phyloP scores from a whole-genome alignment of 2,329 filamentous ascomycete species.

The Ophiognomonia clavigignenti-juglandacearum region DNA sequence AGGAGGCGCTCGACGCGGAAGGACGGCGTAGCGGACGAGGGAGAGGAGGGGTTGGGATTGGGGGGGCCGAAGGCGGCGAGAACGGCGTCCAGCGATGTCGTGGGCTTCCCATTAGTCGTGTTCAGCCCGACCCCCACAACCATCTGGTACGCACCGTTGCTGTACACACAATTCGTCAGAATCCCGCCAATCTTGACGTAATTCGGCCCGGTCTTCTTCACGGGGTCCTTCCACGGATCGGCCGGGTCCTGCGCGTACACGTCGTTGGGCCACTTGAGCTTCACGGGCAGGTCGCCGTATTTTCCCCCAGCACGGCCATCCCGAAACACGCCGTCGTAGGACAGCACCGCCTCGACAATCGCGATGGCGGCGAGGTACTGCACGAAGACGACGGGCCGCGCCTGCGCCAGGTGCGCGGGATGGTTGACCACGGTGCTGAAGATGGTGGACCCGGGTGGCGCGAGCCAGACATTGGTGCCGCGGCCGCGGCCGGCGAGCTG shows the following conservation, averaged over 20 bases:
- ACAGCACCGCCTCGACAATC: conserved; percentile 75
- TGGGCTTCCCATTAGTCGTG: conserved; percentile 75
- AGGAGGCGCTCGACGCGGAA: conserved; percentile 77
- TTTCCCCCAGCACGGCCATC: conserved; percentile 44
- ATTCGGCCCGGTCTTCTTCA: conserved; percentile 29
- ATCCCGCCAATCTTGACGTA: conserved; percentile 94
- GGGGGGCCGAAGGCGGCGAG: conserved; percentile 36
- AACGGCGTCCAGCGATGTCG: conserved; percentile 77
- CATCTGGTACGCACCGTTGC: conserved; percentile 71
- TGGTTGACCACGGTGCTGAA: conserved; percentile 89
- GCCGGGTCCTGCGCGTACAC: conserved; percentile 67
- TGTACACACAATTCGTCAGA: conserved; percentile 82
- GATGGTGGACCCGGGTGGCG: conserved; percentile 78
- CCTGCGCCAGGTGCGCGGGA: conserved; percentile 63
- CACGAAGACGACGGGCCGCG: conserved; percentile 82
- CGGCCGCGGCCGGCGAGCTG: conserved; percentile 86
- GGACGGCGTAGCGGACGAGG: conserved; percentile 29
- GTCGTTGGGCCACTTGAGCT: conserved; percentile 97
- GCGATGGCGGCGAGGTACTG: conserved; percentile 91
- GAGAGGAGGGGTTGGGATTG: too few species aligned
- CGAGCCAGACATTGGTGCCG: conserved; percentile 91
- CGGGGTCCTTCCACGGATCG: conserved; percentile 18
- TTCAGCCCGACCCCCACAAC: conserved; percentile 87
- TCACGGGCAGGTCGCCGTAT: conserved; percentile 72
- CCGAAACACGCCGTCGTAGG: conserved; percentile 58